Base-by-base conservation (phyloP, 495 filamentous ascomycete genomes). In the Paragyromitra xinjiangensis region DNA sequence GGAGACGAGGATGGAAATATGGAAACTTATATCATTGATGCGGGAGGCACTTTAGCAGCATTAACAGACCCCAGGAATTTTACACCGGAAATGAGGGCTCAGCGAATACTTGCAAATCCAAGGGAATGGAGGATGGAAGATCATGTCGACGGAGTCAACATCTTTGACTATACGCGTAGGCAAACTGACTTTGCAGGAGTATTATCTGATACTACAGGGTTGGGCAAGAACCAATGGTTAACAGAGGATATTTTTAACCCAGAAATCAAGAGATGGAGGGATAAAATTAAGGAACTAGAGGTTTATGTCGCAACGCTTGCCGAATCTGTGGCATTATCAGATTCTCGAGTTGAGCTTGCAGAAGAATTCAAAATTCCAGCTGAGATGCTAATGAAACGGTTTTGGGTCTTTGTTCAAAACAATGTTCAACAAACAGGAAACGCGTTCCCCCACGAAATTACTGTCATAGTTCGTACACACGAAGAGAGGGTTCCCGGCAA, bases 321-420 rank as follows among this genome's bases (percentile, higher is more conserved):
- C 6, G 11, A 26, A n/a, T 24, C 50, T 24, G 6, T n/a, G 2
- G 0, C 14, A 0, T 7, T 55, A 24, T 37, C 50, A 2, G 65
- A 69, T 56, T 16, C 0, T 14, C 65, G 65, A 16, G 6, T 44
- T 9, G 65, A 69, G 50, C 0, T 24, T 8, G 22, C 37, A 19
- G 11, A 58, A 6, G 3, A 0, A 12, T 42, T 42, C 16, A 1
- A 7, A 3, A 8, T 67, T 11, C 6, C 1, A 6, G 50, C n/a
- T 6, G 37, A 58, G 12, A 44, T 69, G 50, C 37, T 69, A 6
- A 19, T 11, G 6, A 69, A n/a, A 44, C 50, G 34, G 29, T 74
- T 74, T 42, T 74, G 71, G 71, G 34, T 74, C n/a, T 74, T 74
- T 44, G 50, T 44, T 8, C 71, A 74, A 39, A 55, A 40, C 19